A percentile compares a stretch with the other conserved stretches of the same genome.
phyloP scores from a whole-genome alignment of 208 protist genomes.

The Plasmodiophora brassicae region DNA sequence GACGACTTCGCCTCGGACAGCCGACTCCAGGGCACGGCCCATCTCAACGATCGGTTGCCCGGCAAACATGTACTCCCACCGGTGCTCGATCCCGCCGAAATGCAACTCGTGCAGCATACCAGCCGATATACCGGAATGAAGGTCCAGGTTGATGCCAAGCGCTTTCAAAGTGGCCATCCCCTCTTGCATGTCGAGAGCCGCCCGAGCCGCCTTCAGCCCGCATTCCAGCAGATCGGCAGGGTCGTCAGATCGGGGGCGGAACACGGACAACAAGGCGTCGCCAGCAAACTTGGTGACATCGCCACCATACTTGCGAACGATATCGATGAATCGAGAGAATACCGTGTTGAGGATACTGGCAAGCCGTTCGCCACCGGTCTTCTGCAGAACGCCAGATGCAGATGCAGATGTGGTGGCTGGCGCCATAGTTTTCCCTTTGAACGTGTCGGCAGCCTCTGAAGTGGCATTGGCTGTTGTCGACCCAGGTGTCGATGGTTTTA shows the following conservation, averaged over 20 bases:
- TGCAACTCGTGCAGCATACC: neutral
- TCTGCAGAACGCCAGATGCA: neutral
- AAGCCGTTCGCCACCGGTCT: neutral
- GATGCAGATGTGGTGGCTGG: neutral
- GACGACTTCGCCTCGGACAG: conserved; percentile 9
- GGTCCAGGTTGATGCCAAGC: neutral
- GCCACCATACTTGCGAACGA: neutral
- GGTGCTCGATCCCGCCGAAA: neutral
- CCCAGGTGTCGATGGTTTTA: too few relatives aligned
- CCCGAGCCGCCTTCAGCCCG: neutral
- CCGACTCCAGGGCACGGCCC: neutral
- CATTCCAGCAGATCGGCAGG: neutral
- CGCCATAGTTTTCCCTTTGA: neutral
- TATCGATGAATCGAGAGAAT: conserved; percentile 13
- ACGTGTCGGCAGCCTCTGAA: neutral
- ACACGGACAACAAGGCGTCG: conserved; percentile 30
- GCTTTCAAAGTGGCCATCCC: neutral
- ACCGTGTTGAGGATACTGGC: conserved; percentile 5
- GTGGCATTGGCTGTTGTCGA: too few relatives aligned
- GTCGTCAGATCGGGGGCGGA: neutral
- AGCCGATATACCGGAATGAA: conserved; percentile 33
- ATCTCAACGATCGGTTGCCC: conserved; percentile 28
- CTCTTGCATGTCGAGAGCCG: neutral
- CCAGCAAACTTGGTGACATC: conserved; percentile 29
- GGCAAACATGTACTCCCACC: conserved; percentile 38